Conservation (phyloP, 78 protist species). For the Isochrysis galbana region DNA sequence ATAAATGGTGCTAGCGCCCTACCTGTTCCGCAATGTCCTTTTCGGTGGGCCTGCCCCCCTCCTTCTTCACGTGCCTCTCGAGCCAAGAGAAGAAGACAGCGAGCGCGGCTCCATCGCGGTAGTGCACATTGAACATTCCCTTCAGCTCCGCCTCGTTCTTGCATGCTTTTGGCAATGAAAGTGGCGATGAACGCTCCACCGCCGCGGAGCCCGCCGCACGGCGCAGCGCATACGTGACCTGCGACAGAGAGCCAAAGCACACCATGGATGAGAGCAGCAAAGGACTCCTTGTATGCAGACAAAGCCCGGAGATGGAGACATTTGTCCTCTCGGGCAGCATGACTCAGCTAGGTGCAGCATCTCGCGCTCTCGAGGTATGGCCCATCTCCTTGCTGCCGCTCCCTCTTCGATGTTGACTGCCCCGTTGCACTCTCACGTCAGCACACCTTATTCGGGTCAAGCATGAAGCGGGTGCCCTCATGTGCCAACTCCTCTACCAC, state of each 20-base stretch:
- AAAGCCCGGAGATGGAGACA: no score
- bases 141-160: conserved; percentile 81
- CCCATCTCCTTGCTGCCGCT: no score
- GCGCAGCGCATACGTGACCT: neutral
- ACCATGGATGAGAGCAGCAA: neutral
- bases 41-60: neutral
- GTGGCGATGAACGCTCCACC: conserved; percentile 42
- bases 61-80: neutral
- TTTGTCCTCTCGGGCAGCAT: no score
- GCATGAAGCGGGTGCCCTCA: neutral
- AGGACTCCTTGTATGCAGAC: no score
- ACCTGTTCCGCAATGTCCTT: neutral
- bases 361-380: no score
- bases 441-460: neutral
- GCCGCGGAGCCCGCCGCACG: neutral
- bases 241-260: no score
- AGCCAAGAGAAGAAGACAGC: conserved; percentile 54
- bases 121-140: conserved; percentile 63
- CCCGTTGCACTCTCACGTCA: no score
- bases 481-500: neutral
- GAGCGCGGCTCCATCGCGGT: conserved; percentile 63
- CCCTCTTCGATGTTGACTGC: no score
- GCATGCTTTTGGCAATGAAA: conserved; percentile 61
- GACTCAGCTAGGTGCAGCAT: no score
- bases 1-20: no score